Percentiles rank a stretch among this genome's conserved stretches.
Conservation (phyloP, 306 rosid species). For the Begonia peltatifolia region DNA sequence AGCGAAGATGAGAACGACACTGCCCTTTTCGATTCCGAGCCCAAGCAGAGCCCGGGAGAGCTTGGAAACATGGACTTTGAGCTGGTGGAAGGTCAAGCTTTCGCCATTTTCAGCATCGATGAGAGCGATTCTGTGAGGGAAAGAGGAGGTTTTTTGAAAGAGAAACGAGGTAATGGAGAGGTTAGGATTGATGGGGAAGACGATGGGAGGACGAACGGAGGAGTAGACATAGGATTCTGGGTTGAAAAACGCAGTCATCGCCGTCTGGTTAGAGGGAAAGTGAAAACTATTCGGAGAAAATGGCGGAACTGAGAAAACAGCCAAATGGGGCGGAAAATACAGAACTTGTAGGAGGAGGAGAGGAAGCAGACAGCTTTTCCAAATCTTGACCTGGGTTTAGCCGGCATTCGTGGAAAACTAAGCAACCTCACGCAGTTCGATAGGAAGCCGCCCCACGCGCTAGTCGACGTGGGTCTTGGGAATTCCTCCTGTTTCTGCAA, state of each 20-base stretch:
- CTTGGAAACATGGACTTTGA: slow-evolving; percentile 15
- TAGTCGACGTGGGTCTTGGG: no score
- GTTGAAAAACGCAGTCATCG: slow-evolving; percentile 26
- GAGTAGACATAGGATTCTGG: slow-evolving; percentile 16
- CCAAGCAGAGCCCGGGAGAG: slow-evolving; percentile 12
- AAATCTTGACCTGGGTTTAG: no score
- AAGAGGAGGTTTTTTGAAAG: slow-evolving; percentile 21
- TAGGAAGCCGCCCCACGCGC: no score
- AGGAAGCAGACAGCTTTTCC: no score
- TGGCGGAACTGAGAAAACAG: no score
- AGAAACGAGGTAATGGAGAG: slow-evolving; percentile 39
- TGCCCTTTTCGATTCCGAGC: slow-evolving; percentile 12
- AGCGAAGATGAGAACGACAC: slow-evolving; percentile 37
- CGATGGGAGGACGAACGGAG: slow-evolving; percentile 25
- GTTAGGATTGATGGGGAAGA: slow-evolving; percentile 21
- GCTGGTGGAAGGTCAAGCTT: slow-evolving; percentile 24
- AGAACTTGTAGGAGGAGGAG: no score
- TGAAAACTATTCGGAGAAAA: not conserved
- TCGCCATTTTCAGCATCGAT: slow-evolving; percentile 19
- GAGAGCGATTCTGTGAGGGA: slow-evolving; percentile 17
- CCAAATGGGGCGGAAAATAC: no score
- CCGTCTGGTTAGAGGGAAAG: not conserved
- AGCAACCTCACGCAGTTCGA: no score
- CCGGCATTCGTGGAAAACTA: no score
- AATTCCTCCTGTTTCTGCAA: not conserved